phyloP scores from a whole-genome alignment of 164 flowering plant species.

The Malania oleifera region DNA sequence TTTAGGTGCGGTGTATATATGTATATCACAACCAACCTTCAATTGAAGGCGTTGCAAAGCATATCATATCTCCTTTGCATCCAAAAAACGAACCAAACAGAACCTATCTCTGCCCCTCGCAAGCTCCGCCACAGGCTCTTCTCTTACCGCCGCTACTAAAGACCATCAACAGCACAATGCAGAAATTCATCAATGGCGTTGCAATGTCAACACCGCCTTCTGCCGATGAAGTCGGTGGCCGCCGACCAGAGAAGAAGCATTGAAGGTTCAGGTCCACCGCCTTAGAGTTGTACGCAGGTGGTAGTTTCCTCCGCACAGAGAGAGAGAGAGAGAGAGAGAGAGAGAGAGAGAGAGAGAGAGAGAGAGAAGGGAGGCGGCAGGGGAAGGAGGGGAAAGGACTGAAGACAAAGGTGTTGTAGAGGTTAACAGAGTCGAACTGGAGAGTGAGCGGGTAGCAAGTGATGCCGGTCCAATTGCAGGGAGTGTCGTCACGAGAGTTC shows the following conservation, averaged over 20 bases:
- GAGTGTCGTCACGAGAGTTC: slow-evolving; percentile 28
- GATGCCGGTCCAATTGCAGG: slow-evolving; percentile 52
- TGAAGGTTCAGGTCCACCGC: too few species aligned
- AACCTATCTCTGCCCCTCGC: not conserved
- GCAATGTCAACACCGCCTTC: not conserved
- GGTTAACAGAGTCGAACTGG: slow-evolving; percentile 32
- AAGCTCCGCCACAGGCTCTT: not conserved
- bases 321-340: not conserved
- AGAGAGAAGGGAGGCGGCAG: slow-evolving; percentile 30
- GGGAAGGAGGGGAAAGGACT: slow-evolving; percentile 33
- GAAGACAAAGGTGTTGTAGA: slow-evolving; percentile 23
- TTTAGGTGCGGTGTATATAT: not conserved
- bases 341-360: slow-evolving; percentile 2
- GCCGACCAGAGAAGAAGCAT: not conserved
- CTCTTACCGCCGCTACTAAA: not conserved
- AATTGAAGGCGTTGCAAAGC: not conserved
- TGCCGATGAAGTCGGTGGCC: slow-evolving; percentile 1
- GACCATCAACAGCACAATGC: not conserved
- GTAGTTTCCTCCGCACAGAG: not conserved
- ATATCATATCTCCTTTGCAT: not conserved
- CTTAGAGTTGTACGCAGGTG: not conserved
- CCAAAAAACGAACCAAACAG: not conserved
- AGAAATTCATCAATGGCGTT: not conserved
- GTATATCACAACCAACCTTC: not conserved
- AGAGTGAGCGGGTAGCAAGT: slow-evolving; percentile 28